These are phyloP conservation scores for Fusarium sambucinum DNA, from an alignment of 2,329 filamentous ascomycete species.

Conservation along the genomic window DNA sequence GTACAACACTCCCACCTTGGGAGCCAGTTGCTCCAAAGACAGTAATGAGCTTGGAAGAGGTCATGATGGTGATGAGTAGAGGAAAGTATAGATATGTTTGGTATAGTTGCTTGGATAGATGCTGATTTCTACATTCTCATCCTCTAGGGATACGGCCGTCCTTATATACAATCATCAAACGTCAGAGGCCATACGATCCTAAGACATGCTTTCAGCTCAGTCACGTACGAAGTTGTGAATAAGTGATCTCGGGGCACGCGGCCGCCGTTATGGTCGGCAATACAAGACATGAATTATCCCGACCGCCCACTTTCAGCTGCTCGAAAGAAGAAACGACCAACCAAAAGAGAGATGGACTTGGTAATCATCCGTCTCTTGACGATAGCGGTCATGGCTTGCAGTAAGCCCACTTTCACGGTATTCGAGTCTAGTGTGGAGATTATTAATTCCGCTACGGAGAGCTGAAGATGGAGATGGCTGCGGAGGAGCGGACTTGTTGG, in stretches of 20 bases:
- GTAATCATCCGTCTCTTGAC: conserved; percentile 26
- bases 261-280: conserved; percentile 24
- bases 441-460: conserved; percentile 42
- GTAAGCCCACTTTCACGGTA: conserved; percentile 6
- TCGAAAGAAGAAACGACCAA: conserved; percentile 5
- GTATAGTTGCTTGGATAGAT: conserved; percentile 6
- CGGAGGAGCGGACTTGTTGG: conserved; percentile 44
- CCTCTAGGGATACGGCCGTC: not conserved
- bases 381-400: conserved; percentile 36
- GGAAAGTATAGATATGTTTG: conserved; percentile 2
- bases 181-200: conserved; percentile 13
- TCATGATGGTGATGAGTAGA: conserved; percentile 33
- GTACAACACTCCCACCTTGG: conserved; percentile 50
- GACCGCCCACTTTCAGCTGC: conserved; percentile 12
- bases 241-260: conserved; percentile 28
- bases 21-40: conserved; percentile 51
- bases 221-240: conserved; percentile 1
- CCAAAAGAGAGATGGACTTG: conserved; percentile 29
- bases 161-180: conserved; percentile 26
- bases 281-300: conserved; percentile 28
- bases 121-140: conserved; percentile 16
- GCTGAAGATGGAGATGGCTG: conserved; percentile 1
- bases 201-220: conserved; percentile 3
- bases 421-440: conserved; percentile 28
- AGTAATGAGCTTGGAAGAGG: conserved; percentile 48